phyloP scores from a whole-genome alignment of 257 asterid species.

The Solanum pennellii region DNA sequence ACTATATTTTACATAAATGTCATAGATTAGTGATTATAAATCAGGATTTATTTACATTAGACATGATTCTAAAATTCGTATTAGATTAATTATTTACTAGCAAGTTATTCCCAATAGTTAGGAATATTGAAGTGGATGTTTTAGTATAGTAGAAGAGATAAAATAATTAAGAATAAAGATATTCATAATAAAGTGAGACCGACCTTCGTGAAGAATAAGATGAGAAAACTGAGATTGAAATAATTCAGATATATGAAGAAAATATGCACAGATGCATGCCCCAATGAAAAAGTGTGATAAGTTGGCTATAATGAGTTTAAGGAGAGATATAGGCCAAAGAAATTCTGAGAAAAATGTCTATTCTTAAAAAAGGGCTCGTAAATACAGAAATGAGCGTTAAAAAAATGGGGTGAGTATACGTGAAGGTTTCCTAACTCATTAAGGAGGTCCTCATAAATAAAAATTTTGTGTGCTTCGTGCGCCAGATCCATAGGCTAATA shows the following conservation, averaged over 20 bases:
- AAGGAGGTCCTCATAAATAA: no score
- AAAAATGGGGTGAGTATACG: no score
- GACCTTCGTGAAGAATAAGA: no score
- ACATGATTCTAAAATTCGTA: not conserved
- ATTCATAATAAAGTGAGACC: not conserved
- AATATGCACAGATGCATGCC: not conserved
- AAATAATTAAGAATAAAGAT: no score
- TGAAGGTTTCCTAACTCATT: no score
- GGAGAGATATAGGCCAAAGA: not conserved
- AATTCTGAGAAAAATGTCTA: not conserved
- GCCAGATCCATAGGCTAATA: no score
- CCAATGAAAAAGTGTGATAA: not conserved
- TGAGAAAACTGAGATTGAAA: not conserved
- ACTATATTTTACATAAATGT: no score
- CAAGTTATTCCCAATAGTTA: not conserved
- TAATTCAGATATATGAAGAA: no score
- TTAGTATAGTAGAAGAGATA: not conserved
- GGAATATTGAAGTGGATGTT: not conserved
- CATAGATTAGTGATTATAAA: not conserved
- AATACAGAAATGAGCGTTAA: no score
- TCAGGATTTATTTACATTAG: not conserved
- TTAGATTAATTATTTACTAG: not conserved
- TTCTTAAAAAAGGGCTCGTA: no score
- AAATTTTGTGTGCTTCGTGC: fast-evolving
- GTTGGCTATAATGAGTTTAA: not conserved